These are phyloP conservation scores for Phialophora verrucosa DNA, from an alignment of 2,329 filamentous ascomycete species.

Conservation along the genomic window DNA sequence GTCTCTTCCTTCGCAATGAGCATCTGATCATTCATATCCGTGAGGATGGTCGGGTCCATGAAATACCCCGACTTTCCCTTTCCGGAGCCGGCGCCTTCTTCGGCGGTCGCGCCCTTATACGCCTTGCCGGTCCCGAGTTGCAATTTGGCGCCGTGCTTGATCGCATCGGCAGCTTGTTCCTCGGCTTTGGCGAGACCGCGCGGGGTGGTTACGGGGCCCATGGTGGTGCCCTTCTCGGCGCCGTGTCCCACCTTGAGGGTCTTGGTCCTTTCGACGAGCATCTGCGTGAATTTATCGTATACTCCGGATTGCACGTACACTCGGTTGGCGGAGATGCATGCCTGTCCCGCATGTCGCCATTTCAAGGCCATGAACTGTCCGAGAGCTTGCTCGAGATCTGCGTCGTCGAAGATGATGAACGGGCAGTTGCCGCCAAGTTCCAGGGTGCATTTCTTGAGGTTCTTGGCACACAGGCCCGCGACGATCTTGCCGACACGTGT, in stretches of 20 bases:
- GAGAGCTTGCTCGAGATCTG: conserved; percentile 59
- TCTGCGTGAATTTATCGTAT: conserved; percentile 60
- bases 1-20: conserved; percentile 64
- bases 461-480: conserved; percentile 64
- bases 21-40: conserved; percentile 65
- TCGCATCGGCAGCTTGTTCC: conserved; percentile 68
- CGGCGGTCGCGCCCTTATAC: conserved; percentile 45
- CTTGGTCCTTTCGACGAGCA: conserved; percentile 59
- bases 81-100: conserved; percentile 57
- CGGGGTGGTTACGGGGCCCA: conserved; percentile 66
- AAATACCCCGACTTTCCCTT: conserved; percentile 64
- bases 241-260: conserved; percentile 66
- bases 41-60: conserved; percentile 71
- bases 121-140: conserved; percentile 62
- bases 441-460: conserved; percentile 68
- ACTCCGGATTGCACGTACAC: conserved; percentile 52
- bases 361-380: conserved; percentile 50
- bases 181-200: conserved; percentile 61
- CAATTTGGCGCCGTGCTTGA: conserved; percentile 66
- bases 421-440: conserved; percentile 70
- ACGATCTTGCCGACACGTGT: conserved; percentile 68
- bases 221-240: conserved; percentile 59
- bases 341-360: conserved; percentile 52
- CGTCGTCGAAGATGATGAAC: conserved; percentile 69
- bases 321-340: conserved; percentile 54